Evolutionary conservation across 805 yeast genomes (phyloP).

Genomic region (Saturnispora diversa): DNA sequence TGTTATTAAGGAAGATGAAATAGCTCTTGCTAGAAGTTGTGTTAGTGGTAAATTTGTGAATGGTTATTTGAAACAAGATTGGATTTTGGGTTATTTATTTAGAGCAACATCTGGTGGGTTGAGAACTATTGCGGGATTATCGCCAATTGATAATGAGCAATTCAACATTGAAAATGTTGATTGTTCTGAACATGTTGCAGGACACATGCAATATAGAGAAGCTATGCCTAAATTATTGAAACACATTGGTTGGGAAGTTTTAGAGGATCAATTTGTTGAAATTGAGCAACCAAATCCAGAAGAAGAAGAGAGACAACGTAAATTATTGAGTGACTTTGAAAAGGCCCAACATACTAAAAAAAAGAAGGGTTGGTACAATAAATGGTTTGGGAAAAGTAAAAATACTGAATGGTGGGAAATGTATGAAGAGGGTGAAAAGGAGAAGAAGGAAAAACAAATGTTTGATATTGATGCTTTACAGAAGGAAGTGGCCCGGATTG

Average conservation of each 20-base stretch:
- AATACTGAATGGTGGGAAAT: slow-evolving; percentile 53
- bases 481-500: slow-evolving; percentile 12
- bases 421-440: slow-evolving; percentile 34
- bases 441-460: slow-evolving; percentile 22
- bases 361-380: slow-evolving; percentile 37
- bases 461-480: slow-evolving; percentile 10
- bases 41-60: slow-evolving; percentile 86
- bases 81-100: slow-evolving; percentile 92
- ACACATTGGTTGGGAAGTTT: slow-evolving; percentile 66
- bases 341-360: slow-evolving; percentile 20
- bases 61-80: slow-evolving; percentile 86
- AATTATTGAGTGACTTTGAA: slow-evolving; percentile 76
- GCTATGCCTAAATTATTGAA: slow-evolving; percentile 79
- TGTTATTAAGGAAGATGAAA: slow-evolving; percentile 68
- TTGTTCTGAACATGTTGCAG: slow-evolving; percentile 79
- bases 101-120: slow-evolving; percentile 95
- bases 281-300: slow-evolving; percentile 95
- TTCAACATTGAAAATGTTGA: slow-evolving; percentile 65
- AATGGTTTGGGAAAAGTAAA: slow-evolving; percentile 33
- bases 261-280: slow-evolving; percentile 87
- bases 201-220: slow-evolving; percentile 96
- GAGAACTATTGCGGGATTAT: slow-evolving; percentile 82
- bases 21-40: slow-evolving; percentile 70
- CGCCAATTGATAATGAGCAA: slow-evolving; percentile 52
- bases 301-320: slow-evolving; percentile 71